Base-by-base conservation (phyloP, 2,329 filamentous ascomycete genomes). In the Colletotrichum godetiae region DNA sequence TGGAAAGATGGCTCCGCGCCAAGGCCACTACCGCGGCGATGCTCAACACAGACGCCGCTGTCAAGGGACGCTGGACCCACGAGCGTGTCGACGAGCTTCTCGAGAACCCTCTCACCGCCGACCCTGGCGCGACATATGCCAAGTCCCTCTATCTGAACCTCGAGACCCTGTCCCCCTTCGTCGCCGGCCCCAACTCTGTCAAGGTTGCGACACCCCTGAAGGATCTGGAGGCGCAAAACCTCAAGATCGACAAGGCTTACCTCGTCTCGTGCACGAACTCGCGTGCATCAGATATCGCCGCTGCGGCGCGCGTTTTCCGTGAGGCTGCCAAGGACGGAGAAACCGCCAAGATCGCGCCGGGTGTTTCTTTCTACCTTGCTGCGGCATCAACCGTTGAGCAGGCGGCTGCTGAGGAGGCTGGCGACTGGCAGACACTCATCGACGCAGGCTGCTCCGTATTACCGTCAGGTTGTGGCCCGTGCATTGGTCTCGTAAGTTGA, bases 191-290 rank as follows among this genome's bases (percentile, higher is more conserved):
- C 0, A 98, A 98, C 84, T 95, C 93, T 0, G 95, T 98, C 79
- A 98, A 98, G 82, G 85, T 98, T 0, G 91, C 93, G 0, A 97
- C 92, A 0, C 94, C 96, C 0, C 82, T 98, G 0, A 84, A 86
- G 5, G 91, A 96, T 37, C 89, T 98, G 1, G 92, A 93, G 77
- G 80, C 88, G 0, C 87, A 96, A 79, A 84, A 93, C 75, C 97
- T 98, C 81, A 88, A 90, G 61, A 83, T 98, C 27, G 85, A 98
- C 85, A 95, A 93, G 80, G 95, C 94, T 0, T 98, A 98, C 24
- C 86, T 98, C 0, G 92, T 98, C 0, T 95, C 92, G 0, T 98
- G 96, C 86, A 98, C 96, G 6, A 98, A 98, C 84, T 92, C 91
- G 0, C 88, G 96, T 62, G 89, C 91, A 11, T 95, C 94, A 0